These are phyloP conservation scores for Geranomyces variabilis DNA, from an alignment of 192 early-diverging fungal genomes.

Conservation along the genomic window DNA sequence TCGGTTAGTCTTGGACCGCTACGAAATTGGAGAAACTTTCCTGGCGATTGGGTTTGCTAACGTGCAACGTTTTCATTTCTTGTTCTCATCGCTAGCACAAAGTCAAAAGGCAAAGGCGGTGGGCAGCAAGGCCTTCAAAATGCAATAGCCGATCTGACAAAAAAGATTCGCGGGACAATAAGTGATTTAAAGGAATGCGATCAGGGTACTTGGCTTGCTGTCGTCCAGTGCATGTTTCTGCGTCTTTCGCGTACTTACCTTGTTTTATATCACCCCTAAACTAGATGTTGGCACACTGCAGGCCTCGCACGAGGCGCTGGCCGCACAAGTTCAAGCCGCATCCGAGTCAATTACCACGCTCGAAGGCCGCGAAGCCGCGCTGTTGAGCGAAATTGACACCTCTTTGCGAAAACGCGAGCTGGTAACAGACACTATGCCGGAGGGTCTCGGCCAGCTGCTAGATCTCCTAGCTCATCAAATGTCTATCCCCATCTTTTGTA, in stretches of 20 bases:
- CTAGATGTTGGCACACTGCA: conserved; percentile 46
- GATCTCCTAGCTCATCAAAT: too few species aligned
- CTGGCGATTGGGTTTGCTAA: too few species aligned
- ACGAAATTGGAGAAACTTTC: background rate
- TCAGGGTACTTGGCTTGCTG: conserved; percentile 29
- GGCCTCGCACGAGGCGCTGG: conserved; percentile 35
- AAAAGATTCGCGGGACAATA: conserved; percentile 50
- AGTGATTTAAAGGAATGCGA: conserved; percentile 58
- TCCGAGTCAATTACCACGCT: conserved; percentile 20
- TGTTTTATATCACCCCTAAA: background rate
- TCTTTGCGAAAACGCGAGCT: conserved; percentile 21
- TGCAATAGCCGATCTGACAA: conserved; percentile 55
- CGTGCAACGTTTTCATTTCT: too few species aligned
- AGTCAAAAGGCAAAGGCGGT: conserved; percentile 55
- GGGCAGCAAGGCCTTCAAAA: conserved; percentile 56
- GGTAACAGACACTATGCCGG: too few species aligned
- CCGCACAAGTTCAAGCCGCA: conserved; percentile 43
- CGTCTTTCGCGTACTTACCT: background rate
- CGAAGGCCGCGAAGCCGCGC: conserved; percentile 31
- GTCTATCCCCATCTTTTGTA: background rate
- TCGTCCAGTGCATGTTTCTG: too few species aligned
- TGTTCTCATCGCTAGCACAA: conserved; percentile 31
- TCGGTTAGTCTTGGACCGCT: conserved; percentile 16
- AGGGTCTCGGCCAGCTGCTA: background rate
- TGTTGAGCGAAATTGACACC: conserved; percentile 30